These are phyloP conservation scores for Gossypium gossypioides DNA, from an alignment of 441 rosid species.

Conservation along the genomic window DNA sequence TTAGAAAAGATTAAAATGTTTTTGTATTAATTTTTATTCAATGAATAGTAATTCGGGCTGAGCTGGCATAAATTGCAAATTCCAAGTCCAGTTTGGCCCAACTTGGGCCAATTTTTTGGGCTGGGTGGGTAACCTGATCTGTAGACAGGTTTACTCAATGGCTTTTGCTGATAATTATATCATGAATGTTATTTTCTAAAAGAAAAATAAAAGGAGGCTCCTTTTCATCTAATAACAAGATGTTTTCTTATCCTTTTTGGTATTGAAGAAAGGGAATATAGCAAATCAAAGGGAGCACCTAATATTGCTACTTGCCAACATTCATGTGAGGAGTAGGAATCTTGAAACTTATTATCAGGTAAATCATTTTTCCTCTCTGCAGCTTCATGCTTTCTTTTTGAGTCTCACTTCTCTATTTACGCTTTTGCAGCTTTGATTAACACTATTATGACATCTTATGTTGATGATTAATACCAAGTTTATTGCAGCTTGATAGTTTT, in stretches of 20 bases:
- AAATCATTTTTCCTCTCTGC: slow-evolving; percentile 9
- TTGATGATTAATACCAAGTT: slow-evolving; percentile 24
- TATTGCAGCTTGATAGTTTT: slow-evolving; percentile 49
- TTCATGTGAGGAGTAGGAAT: slow-evolving; percentile 46
- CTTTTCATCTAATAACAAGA: not conserved
- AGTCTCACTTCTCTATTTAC: not conserved
- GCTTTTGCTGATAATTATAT: not conserved
- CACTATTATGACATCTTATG: slow-evolving; percentile 12
- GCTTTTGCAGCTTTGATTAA: slow-evolving; percentile 3
- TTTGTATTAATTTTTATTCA: not conserved
- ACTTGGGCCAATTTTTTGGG: not conserved
- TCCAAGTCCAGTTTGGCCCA: not conserved
- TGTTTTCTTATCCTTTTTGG: slow-evolving; percentile 12
- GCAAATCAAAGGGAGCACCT: slow-evolving; percentile 99
- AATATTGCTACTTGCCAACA: slow-evolving; percentile 80
- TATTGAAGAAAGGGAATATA: slow-evolving; percentile 83
- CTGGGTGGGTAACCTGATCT: not conserved
- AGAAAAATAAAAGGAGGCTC: not conserved
- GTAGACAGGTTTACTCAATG: not conserved
- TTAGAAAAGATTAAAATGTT: not conserved
- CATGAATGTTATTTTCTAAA: not conserved
- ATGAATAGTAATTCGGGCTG: not conserved
- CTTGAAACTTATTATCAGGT: slow-evolving; percentile 46
- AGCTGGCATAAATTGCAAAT: not conserved
- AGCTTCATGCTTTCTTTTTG: not conserved